Conservation (phyloP, 768 basidiomycete species). For the Daedaleopsis nitida region DNA sequence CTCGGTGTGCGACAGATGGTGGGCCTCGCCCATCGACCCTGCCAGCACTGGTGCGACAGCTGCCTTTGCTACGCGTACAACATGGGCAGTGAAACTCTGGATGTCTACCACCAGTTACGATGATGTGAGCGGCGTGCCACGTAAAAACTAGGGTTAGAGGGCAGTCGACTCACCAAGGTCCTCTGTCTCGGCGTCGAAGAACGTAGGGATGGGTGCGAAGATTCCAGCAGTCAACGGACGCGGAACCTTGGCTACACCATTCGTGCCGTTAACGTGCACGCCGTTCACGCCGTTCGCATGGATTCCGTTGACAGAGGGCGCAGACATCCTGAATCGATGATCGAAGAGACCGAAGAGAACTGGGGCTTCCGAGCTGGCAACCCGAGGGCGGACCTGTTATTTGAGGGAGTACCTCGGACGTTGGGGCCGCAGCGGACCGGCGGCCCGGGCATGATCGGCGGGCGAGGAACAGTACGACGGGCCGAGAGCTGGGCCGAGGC, state of each 20-base stretch:
- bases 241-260: slow-evolving; percentile 19
- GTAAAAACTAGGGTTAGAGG: neutral
- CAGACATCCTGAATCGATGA: too few species aligned
- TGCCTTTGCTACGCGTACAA: slow-evolving; percentile 41
- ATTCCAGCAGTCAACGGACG: slow-evolving; percentile 75
- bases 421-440: neutral
- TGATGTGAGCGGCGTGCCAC: neutral
- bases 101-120: slow-evolving; percentile 33
- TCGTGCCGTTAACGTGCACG: slow-evolving; percentile 11
- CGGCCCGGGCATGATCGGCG: neutral
- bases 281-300: slow-evolving; percentile 16
- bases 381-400: neutral
- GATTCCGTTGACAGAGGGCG: neutral
- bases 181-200: slow-evolving; percentile 75
- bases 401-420: neutral
- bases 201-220: slow-evolving; percentile 85
- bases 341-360: neutral
- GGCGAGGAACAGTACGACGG: neutral
- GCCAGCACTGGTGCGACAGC: slow-evolving; percentile 40
- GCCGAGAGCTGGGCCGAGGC: neutral
- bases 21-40: slow-evolving; percentile 52
- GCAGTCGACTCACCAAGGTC: slow-evolving; percentile 67
- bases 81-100: slow-evolving; percentile 41
- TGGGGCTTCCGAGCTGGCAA: neutral
- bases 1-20: slow-evolving; percentile 47